phyloP scores from a whole-genome alignment of 2,329 filamentous ascomycete species.

The Periconia macrospinosa region DNA sequence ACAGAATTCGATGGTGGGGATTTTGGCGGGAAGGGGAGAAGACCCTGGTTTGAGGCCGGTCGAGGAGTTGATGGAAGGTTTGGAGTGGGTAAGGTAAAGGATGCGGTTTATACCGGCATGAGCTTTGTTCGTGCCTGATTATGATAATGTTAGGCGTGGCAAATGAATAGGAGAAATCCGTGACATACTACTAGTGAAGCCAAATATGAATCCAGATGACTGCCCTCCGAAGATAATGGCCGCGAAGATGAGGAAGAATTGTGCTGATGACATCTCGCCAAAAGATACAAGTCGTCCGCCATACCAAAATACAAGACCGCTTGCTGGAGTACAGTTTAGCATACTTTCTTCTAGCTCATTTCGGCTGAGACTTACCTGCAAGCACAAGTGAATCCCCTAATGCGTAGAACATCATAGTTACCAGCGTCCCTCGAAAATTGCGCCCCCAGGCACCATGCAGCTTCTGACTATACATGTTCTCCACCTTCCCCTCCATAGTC shows the following conservation, averaged over 20 bases:
- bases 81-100: conserved; percentile 7
- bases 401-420: conserved; percentile 70
- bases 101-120: conserved; percentile 59
- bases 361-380: too few relatives aligned
- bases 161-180: too few relatives aligned
- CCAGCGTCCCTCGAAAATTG: too few relatives aligned
- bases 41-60: conserved; percentile 7
- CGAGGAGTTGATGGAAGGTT: conserved; percentile 11
- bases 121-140: too few relatives aligned
- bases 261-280: conserved; percentile 33
- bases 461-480: too few relatives aligned
- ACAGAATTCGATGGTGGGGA: conserved; percentile 73
- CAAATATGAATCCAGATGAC: conserved; percentile 46
- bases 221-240: too few relatives aligned
- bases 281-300: conserved; percentile 18
- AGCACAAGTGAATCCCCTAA: conserved; percentile 74
- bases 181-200: too few relatives aligned
- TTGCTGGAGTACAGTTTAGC: too few relatives aligned
- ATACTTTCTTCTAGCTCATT: too few relatives aligned
- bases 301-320: conserved; percentile 24
- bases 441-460: too few relatives aligned
- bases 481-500: conserved; percentile 66
- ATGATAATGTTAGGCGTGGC: conserved; percentile 73
- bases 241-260: too few relatives aligned
- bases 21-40: background rate